Percentiles rank a stretch among this genome's conserved stretches.
Evolutionary conservation across 768 basidiomycete species (phyloP).

Genomic region (Mycena galericulata): DNA sequence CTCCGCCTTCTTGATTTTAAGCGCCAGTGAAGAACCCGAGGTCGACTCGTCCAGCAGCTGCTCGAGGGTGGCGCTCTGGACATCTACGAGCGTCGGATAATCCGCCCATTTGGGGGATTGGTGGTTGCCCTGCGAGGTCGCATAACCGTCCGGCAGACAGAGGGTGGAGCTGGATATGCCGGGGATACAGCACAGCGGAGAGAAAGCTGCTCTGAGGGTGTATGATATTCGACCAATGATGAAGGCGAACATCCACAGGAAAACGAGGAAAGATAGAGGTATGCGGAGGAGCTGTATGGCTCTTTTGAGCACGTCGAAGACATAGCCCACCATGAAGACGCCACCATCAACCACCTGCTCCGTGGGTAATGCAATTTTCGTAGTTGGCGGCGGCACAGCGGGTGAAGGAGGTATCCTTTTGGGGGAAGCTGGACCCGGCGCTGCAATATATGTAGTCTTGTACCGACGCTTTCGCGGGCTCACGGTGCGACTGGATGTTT

Average conservation of each 20-base stretch:
- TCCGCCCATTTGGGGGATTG: constrained; percentile 61
- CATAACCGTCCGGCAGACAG: constrained; percentile 49
- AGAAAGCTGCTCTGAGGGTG: constrained; percentile 59
- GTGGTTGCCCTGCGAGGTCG: constrained; percentile 5
- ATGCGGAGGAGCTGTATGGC: constrained; percentile 63
- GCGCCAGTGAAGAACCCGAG: constrained; percentile 68
- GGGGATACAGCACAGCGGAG: constrained; percentile 74
- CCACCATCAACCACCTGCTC: constrained; percentile 37
- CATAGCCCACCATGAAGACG: constrained; percentile 52
- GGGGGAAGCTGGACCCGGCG: neutral
- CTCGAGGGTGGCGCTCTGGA: constrained; percentile 73
- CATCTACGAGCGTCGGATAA: constrained; percentile 69
- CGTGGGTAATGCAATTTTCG: constrained; percentile 21
- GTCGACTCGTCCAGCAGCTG: constrained; percentile 70
- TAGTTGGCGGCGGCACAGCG: neutral
- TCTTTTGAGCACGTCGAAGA: constrained; percentile 59
- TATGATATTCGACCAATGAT: constrained; percentile 54
- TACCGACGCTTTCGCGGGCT: constrained; percentile 28
- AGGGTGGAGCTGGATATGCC: constrained; percentile 61
- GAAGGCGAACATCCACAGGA: constrained; percentile 62
- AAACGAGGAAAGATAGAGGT: constrained; percentile 67
- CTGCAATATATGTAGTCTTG: constrained; percentile 15
- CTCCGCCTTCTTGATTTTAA: constrained; percentile 81
- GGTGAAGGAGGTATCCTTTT: neutral
- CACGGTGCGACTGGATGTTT: constrained; percentile 7